Percentiles rank a stretch among this genome's conserved stretches.
Evolutionary conservation across 495 filamentous ascomycete species (phyloP).

Genomic region (Aspergillus conjunctus): DNA sequence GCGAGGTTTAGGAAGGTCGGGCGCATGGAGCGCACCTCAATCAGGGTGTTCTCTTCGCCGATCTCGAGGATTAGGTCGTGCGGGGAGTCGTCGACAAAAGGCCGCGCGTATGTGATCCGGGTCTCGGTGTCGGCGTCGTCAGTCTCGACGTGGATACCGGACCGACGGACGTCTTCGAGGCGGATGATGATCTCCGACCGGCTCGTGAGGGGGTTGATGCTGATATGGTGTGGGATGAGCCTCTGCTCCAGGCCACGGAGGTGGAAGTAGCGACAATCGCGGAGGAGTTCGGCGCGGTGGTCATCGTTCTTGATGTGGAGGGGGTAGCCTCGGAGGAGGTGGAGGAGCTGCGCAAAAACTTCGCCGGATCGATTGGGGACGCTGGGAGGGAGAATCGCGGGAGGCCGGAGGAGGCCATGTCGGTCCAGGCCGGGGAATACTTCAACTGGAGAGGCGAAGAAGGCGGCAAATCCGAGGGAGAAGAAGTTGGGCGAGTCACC

Average conservation of each 20-base stretch:
- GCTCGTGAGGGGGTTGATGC: constrained; percentile 68
- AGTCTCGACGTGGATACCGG: constrained; percentile 66
- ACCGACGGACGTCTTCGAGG: constrained; percentile 82
- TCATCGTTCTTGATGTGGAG: constrained; percentile 73
- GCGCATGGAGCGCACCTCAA: constrained; percentile 58
- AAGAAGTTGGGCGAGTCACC: constrained; percentile 97
- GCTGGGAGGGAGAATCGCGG: constrained; percentile 78
- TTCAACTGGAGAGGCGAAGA: constrained; percentile 78
- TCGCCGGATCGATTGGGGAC: constrained; percentile 80
- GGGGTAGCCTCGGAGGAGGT: constrained; percentile 85
- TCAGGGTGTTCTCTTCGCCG: constrained; percentile 63
- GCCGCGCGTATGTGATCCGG: constrained; percentile 74
- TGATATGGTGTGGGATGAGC: constrained; percentile 76
- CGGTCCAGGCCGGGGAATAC: constrained; percentile 85
- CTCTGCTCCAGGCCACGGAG: constrained; percentile 89
- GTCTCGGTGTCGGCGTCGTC: constrained; percentile 38
- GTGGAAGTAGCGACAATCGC: constrained; percentile 91
- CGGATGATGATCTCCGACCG: constrained; percentile 78
- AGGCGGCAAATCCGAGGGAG: constrained; percentile 85
- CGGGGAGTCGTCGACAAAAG: constrained; percentile 73
- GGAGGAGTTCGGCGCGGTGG: constrained; percentile 77
- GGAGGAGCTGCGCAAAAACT: constrained; percentile 80
- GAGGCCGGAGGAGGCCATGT: constrained; percentile 81
- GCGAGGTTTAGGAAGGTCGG: constrained; percentile 73
- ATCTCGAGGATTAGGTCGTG: constrained; percentile 82